phyloP scores from a whole-genome alignment of 139 green algal genomes.

The Raphidocelis subcapitata region DNA sequence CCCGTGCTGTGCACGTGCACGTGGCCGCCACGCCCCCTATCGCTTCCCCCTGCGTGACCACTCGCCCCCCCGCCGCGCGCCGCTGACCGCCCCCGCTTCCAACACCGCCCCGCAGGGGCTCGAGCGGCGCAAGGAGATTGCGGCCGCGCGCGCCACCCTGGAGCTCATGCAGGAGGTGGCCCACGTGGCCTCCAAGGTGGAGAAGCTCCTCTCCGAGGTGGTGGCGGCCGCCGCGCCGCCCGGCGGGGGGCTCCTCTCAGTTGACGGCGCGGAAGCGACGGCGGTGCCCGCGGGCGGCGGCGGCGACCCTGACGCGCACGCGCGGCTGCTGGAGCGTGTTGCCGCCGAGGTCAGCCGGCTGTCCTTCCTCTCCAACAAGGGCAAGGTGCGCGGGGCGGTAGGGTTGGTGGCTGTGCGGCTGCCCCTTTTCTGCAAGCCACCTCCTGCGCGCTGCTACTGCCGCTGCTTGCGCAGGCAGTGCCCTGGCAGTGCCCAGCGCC shows the following conservation, averaged over 20 bases:
- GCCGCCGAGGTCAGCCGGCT: slow-evolving; percentile 85
- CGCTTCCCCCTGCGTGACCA: too few relatives aligned
- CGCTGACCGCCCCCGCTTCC: neutral
- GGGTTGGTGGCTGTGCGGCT: too few relatives aligned
- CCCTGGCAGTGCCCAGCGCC: too few relatives aligned
- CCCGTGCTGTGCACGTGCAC: too few relatives aligned
- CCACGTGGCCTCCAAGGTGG: slow-evolving; percentile 88
- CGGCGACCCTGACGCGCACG: slow-evolving; percentile 55
- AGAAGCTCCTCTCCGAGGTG: slow-evolving; percentile 89
- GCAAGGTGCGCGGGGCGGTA: slow-evolving; percentile 50
- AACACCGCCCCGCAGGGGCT: slow-evolving; percentile 46
- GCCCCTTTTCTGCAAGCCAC: too few relatives aligned
- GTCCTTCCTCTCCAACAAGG: slow-evolving; percentile 71
- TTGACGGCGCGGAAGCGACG: too few relatives aligned
- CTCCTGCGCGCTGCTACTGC: too few relatives aligned
- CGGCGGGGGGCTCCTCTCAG: too few relatives aligned
- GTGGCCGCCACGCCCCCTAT: too few relatives aligned
- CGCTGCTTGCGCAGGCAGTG: too few relatives aligned
- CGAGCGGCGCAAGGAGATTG: slow-evolving; percentile 64
- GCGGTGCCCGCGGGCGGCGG: neutral
- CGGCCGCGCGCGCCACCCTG: slow-evolving; percentile 65
- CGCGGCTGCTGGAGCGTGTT: slow-evolving; percentile 83
- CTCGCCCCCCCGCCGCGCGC: too few relatives aligned
- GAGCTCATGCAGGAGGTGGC: slow-evolving; percentile 88
- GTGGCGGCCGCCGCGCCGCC: slow-evolving; percentile 6